These are phyloP conservation scores for Viola pubescens DNA, from an alignment of 441 rosid genomes.

Conservation along the genomic window DNA sequence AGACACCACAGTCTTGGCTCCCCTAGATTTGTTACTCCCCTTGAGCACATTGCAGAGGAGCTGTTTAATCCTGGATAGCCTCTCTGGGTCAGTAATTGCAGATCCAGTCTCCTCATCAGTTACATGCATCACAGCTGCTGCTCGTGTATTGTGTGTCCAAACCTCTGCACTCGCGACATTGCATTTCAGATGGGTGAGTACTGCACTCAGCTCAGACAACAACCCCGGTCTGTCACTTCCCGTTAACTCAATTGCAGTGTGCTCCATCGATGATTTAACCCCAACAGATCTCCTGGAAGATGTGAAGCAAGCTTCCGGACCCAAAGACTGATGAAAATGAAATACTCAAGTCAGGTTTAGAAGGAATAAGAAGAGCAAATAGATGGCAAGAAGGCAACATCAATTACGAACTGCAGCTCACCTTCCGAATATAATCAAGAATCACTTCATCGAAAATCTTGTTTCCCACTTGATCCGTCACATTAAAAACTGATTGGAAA, in stretches of 20 bases:
- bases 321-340: slow-evolving; percentile 47
- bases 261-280: slow-evolving; percentile 53
- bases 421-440: slow-evolving; percentile 72
- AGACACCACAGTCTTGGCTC: slow-evolving; percentile 63
- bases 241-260: slow-evolving; percentile 66
- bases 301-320: slow-evolving; percentile 65
- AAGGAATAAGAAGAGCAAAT: slow-evolving; percentile 6
- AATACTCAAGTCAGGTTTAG: slow-evolving; percentile 12
- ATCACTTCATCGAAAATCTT: slow-evolving; percentile 63
- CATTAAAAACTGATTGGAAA: slow-evolving; percentile 55
- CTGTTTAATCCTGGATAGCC: slow-evolving; percentile 50
- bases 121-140: slow-evolving; percentile 85
- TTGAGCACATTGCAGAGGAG: slow-evolving; percentile 73
- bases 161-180: slow-evolving; percentile 75
- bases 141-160: slow-evolving; percentile 89
- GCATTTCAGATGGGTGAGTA: slow-evolving; percentile 75
- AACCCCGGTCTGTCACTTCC: slow-evolving; percentile 90
- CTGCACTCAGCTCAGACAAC: slow-evolving; percentile 82
- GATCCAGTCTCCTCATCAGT: slow-evolving; percentile 63
- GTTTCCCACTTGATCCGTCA: slow-evolving; percentile 74
- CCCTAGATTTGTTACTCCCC: slow-evolving; percentile 64
- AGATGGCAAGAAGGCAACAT: neutral
- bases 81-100: slow-evolving; percentile 53
- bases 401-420: slow-evolving; percentile 22
- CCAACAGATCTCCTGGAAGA: slow-evolving; percentile 65